phyloP scores from a whole-genome alignment of 225 moss, liverwort and hornwort genomes.

The Polytrichum formosum region DNA sequence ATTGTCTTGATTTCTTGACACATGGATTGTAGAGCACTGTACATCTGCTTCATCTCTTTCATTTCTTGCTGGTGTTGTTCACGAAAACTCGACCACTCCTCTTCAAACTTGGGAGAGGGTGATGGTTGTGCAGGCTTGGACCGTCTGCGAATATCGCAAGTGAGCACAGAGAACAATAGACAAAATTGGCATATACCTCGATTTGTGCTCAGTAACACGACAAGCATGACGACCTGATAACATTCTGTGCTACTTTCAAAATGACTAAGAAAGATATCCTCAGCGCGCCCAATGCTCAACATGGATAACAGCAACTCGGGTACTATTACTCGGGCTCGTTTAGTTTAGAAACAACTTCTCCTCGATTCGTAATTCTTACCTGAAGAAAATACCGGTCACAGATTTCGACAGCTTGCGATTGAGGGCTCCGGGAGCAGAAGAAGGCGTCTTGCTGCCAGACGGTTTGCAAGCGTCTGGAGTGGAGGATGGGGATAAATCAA shows the following conservation, averaged over 20 bases:
- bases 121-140: slow-evolving; percentile 33
- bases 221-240: too few species aligned
- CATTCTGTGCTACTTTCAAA: too few species aligned
- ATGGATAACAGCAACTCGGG: too few species aligned
- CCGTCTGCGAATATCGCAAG: slow-evolving; percentile 21
- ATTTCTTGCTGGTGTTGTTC: slow-evolving; percentile 64
- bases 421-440: slow-evolving; percentile 18
- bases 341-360: too few species aligned
- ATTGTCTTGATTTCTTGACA: slow-evolving; percentile 60
- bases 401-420: slow-evolving; percentile 41
- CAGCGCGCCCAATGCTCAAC: too few species aligned
- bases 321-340: background rate
- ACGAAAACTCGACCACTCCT: slow-evolving; percentile 59
- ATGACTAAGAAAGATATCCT: too few species aligned
- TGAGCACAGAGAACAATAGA: background rate
- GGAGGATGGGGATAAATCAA: slow-evolving; percentile 31
- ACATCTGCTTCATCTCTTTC: slow-evolving; percentile 73
- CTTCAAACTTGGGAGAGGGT: slow-evolving; percentile 41
- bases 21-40: slow-evolving; percentile 54
- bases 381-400: slow-evolving; percentile 50
- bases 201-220: too few species aligned
- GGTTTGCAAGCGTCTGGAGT: slow-evolving; percentile 30
- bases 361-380: slow-evolving; percentile 13
- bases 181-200: too few species aligned
- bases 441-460: slow-evolving; percentile 32